Conservation (phyloP, 2,329 filamentous ascomycete genomes). For the Akanthomyces uredinophilus region DNA sequence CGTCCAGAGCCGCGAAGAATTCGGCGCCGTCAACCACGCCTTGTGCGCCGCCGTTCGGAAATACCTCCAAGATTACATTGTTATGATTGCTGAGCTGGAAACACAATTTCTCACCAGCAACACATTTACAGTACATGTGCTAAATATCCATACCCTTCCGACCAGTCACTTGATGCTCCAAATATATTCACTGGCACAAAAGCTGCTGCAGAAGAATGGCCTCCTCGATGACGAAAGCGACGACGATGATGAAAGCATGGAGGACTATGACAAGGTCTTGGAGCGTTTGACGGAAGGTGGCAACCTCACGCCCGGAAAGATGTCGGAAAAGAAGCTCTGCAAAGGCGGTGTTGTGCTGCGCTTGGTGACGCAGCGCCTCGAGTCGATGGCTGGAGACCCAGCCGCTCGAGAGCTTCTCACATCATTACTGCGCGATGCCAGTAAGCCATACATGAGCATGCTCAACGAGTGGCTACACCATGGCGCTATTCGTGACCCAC, state of each 20-base stretch:
- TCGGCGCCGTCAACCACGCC: conserved; percentile 91
- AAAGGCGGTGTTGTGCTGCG: conserved; percentile 96
- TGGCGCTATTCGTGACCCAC: conserved; percentile 88
- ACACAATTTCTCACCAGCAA: conserved; percentile 86
- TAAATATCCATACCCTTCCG: conserved; percentile 86
- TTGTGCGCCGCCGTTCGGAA: conserved; percentile 92
- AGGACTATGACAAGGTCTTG: conserved; percentile 88
- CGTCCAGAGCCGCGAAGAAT: conserved; percentile 87
- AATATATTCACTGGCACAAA: conserved; percentile 79
- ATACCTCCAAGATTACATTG: conserved; percentile 85
- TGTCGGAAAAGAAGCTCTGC: conserved; percentile 84
- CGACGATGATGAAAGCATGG: conserved; percentile 65
- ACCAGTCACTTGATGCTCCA: conserved; percentile 90
- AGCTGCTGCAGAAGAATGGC: conserved; percentile 82
- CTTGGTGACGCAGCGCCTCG: conserved; percentile 75
- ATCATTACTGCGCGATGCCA: conserved; percentile 78
- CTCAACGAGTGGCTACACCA: conserved; percentile 98
- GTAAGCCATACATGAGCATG: conserved; percentile 95
- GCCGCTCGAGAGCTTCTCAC: conserved; percentile 78
- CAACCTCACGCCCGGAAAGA: conserved; percentile 70
- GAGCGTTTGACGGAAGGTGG: conserved; percentile 84
- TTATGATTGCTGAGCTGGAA: conserved; percentile 89
- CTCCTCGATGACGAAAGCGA: conserved; percentile 76
- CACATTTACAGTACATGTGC: conserved; percentile 84
- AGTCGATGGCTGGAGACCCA: conserved; percentile 90